phyloP scores from a whole-genome alignment of 2,329 filamentous ascomycete species.

The Sclerotinia sclerotiorum region DNA sequence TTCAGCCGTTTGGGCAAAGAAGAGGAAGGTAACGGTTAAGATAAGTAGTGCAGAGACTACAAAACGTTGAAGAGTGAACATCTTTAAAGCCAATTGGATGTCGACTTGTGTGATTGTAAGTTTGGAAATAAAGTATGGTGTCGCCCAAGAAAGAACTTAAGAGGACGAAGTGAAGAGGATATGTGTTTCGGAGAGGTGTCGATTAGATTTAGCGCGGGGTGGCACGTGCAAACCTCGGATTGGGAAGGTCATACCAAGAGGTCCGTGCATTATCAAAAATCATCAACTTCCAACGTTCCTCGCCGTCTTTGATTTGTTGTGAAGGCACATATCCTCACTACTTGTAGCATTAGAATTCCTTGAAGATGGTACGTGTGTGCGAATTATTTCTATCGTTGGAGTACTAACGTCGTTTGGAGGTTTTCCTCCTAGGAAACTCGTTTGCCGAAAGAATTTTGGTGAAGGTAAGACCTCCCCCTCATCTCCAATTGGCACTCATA shows the following conservation, averaged over 20 bases:
- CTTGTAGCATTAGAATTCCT: conserved; percentile 9
- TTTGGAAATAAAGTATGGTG: conserved; percentile 1
- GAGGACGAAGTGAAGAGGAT: conserved; percentile 1
- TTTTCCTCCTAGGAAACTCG: conserved; percentile 83
- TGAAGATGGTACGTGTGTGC: conserved; percentile 34
- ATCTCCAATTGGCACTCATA: not conserved
- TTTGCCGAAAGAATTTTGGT: conserved; percentile 83
- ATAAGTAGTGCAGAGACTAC: conserved; percentile 73
- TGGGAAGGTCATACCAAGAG: not conserved
- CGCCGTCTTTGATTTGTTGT: too few relatives aligned
- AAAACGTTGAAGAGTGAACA: conserved; percentile 73
- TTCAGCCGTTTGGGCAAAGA: conserved; percentile 72
- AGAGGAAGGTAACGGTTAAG: conserved; percentile 69
- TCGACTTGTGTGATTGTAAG: conserved; percentile 24
- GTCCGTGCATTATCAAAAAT: conserved; percentile 26
- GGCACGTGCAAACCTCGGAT: conserved; percentile 30
- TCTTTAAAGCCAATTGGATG: conserved; percentile 47
- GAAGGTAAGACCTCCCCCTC: conserved; percentile 56
- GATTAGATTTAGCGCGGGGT: conserved; percentile 28
- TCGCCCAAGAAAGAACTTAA: not conserved
- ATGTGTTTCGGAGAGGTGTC: conserved; percentile 39
- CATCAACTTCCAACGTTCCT: too few relatives aligned
- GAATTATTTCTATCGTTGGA: too few relatives aligned
- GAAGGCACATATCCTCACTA: not conserved
- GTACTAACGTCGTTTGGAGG: conserved; percentile 40